These are phyloP conservation scores for Nasturtium officinale DNA, from an alignment of 345 rosid genomes.

Conservation along the genomic window DNA sequence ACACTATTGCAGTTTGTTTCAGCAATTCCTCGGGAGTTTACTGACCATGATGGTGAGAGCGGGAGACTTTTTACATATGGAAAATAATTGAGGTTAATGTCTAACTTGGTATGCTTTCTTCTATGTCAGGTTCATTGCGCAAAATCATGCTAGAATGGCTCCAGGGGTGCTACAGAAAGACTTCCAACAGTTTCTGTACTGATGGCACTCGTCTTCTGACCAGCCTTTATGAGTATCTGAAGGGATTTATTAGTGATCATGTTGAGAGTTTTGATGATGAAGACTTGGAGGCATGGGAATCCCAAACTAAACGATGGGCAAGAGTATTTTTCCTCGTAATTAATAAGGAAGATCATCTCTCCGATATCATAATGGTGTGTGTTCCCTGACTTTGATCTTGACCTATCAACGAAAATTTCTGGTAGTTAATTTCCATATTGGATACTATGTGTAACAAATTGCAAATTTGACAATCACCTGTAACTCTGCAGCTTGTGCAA, in stretches of 20 bases:
- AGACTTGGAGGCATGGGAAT: conserved; percentile 88
- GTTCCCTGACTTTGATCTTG: conserved; percentile 33
- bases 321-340: conserved; percentile 63
- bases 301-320: conserved; percentile 82
- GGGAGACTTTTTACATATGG: conserved; percentile 1
- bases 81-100: neutral
- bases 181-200: conserved; percentile 29
- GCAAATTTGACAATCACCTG: conserved; percentile 28
- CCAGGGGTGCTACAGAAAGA: conserved; percentile 45
- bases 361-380: conserved; percentile 61
- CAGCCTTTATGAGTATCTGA: conserved; percentile 63
- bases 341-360: conserved; percentile 54
- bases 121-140: conserved; percentile 55
- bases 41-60: conserved; percentile 79
- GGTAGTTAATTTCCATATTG: neutral
- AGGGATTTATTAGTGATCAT: conserved; percentile 48
- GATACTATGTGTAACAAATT: neutral
- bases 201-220: conserved; percentile 48
- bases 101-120: conserved; percentile 19
- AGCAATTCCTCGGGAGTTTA: conserved; percentile 77
- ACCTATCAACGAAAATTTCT: conserved; percentile 11
- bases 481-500: conserved; percentile 60
- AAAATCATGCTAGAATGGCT: conserved; percentile 68
- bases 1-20: conserved; percentile 71
- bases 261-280: conserved; percentile 70